Conservation (phyloP, 2,329 filamentous ascomycete genomes). For the Fusarium azukiicola region DNA sequence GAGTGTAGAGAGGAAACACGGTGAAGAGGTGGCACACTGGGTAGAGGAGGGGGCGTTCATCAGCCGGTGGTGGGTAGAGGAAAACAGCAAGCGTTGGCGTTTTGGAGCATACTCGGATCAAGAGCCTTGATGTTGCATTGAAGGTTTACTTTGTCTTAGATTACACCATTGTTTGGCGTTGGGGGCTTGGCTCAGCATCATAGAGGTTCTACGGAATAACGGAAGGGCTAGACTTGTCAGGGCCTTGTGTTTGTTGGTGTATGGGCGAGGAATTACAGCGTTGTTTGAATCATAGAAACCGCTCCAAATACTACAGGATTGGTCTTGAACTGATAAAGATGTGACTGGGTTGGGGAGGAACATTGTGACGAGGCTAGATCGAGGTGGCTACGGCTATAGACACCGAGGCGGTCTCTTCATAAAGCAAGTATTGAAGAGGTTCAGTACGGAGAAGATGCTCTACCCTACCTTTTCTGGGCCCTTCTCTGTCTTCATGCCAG, state of each 20-base stretch:
- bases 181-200: neutral
- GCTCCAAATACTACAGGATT: neutral
- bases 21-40: constrained; percentile 54
- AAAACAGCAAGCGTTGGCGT: constrained; percentile 60
- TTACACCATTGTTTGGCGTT: constrained; percentile 20
- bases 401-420: too few relatives aligned
- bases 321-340: too few relatives aligned
- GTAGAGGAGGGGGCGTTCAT: constrained; percentile 58
- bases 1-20: constrained; percentile 49
- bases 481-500: neutral
- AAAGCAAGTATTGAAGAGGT: neutral
- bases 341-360: too few relatives aligned
- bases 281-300: neutral
- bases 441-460: neutral
- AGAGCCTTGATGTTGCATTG: neutral
- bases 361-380: too few relatives aligned
- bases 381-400: neutral
- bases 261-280: neutral
- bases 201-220: neutral
- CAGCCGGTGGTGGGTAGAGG: constrained; percentile 59
- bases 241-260: neutral
- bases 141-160: neutral
- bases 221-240: neutral
- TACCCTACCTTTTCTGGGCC: neutral
- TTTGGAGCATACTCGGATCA: constrained; percentile 43